These are phyloP conservation scores for Naegleria lovaniensis DNA, from an alignment of 208 protist species.

Conservation along the genomic window DNA sequence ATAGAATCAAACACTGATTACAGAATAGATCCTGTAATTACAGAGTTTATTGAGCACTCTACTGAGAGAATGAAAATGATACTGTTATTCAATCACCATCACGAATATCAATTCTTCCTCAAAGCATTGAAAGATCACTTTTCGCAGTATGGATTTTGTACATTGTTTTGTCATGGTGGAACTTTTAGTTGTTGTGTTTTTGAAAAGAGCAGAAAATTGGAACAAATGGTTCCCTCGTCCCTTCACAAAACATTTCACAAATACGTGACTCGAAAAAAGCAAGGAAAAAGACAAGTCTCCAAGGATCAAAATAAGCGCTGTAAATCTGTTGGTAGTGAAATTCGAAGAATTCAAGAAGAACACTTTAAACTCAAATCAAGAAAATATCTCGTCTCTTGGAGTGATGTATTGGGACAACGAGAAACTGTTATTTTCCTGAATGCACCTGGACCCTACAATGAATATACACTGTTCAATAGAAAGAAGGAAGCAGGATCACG, in stretches of 20 bases:
- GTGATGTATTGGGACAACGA: background rate
- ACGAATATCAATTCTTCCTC: background rate
- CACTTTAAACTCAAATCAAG: background rate
- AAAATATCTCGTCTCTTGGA: background rate
- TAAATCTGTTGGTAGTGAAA: background rate
- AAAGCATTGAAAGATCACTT: background rate
- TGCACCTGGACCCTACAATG: background rate
- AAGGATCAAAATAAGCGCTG: background rate
- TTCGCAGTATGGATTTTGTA: background rate
- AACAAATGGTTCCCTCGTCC: background rate
- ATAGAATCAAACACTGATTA: background rate
- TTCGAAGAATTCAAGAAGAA: slow-evolving; percentile 17
- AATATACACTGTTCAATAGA: background rate
- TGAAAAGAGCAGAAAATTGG: background rate
- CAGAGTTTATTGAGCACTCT: background rate
- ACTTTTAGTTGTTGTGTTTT: background rate
- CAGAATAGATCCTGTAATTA: background rate
- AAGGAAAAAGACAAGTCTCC: slow-evolving; percentile 19
- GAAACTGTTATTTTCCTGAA: background rate
- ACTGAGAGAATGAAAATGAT: background rate
- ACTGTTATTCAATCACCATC: background rate
- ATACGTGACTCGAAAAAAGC: slow-evolving; percentile 22
- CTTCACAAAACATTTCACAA: slow-evolving; percentile 20
- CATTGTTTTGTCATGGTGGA: slow-evolving; percentile 13
- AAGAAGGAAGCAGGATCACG: background rate